phyloP scores from a whole-genome alignment of 2,329 filamentous ascomycete genomes.

The Calonectria ilicicola region DNA sequence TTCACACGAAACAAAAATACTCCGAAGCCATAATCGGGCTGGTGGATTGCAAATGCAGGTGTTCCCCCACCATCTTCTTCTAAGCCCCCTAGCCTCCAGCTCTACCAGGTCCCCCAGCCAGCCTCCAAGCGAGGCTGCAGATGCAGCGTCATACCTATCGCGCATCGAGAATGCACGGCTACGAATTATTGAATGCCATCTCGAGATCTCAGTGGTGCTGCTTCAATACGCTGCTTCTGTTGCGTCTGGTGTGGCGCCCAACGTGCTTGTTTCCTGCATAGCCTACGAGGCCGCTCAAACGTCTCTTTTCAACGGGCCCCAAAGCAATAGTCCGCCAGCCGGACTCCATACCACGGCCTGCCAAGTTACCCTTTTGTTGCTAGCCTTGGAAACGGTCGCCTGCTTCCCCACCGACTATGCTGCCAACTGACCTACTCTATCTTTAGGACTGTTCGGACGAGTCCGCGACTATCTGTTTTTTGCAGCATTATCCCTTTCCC shows the following conservation, averaged over 20 bases:
- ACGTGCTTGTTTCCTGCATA: constrained; percentile 35
- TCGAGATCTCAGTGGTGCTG: not conserved
- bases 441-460: constrained; percentile 6
- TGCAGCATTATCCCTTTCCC: constrained; percentile 1
- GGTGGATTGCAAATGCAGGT: not conserved
- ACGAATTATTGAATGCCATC: constrained; percentile 3
- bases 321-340: constrained; percentile 6
- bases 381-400: constrained; percentile 18
- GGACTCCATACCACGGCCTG: not conserved
- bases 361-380: not conserved
- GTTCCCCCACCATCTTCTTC: constrained; percentile 8
- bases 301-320: constrained; percentile 20
- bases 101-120: constrained; percentile 15
- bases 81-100: constrained; percentile 19
- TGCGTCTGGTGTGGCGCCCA: constrained; percentile 32
- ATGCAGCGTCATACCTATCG: not conserved
- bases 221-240: constrained; percentile 11
- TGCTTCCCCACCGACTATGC: constrained; percentile 3
- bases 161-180: constrained; percentile 8
- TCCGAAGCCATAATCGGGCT: constrained; percentile 12
- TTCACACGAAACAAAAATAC: not conserved
- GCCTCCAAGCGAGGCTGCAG: constrained; percentile 15
- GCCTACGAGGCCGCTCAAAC: constrained; percentile 30
- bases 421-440: not conserved
- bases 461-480: constrained; percentile 4